Percentiles rank a stretch among this genome's conserved stretches.
Conservation (phyloP, 2,329 filamentous ascomycete species). For the Fusarium sp. region DNA sequence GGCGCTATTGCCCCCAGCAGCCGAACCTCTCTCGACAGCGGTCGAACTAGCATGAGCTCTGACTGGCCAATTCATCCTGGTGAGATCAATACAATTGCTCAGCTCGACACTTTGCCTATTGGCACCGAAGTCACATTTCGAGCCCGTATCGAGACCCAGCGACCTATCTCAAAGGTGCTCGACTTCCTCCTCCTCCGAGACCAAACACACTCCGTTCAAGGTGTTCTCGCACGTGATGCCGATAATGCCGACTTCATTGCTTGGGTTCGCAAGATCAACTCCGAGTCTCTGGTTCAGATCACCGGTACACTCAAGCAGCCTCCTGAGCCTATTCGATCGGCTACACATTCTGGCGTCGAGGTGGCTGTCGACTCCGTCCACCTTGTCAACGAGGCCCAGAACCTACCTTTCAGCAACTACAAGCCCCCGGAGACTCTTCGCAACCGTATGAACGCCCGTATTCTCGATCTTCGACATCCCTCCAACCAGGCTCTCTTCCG, state of each 20-base stretch:
- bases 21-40: slow-evolving; percentile 52
- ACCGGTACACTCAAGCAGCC: slow-evolving; percentile 79
- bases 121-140: slow-evolving; percentile 57
- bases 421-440: slow-evolving; percentile 73
- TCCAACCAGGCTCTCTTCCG: slow-evolving; percentile 90
- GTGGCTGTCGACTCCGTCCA: slow-evolving; percentile 71
- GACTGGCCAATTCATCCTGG: slow-evolving; percentile 56
- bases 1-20: slow-evolving; percentile 34
- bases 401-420: slow-evolving; percentile 64
- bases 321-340: slow-evolving; percentile 78
- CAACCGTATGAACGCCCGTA: slow-evolving; percentile 80
- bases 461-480: slow-evolving; percentile 87
- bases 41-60: slow-evolving; percentile 52
- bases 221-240: slow-evolving; percentile 68
- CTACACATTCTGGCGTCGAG: slow-evolving; percentile 80
- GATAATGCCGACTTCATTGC: slow-evolving; percentile 77
- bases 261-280: slow-evolving; percentile 85
- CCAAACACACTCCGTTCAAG: slow-evolving; percentile 85
- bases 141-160: slow-evolving; percentile 68
- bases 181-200: slow-evolving; percentile 90
- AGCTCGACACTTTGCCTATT: slow-evolving; percentile 53
- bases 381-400: slow-evolving; percentile 63
- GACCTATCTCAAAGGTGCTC: slow-evolving; percentile 83
- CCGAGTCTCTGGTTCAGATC: slow-evolving; percentile 83
- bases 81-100: slow-evolving; percentile 54